Evolutionary conservation across 1,139 yeast species (phyloP).

Genomic region (Candida glucosophila): DNA sequence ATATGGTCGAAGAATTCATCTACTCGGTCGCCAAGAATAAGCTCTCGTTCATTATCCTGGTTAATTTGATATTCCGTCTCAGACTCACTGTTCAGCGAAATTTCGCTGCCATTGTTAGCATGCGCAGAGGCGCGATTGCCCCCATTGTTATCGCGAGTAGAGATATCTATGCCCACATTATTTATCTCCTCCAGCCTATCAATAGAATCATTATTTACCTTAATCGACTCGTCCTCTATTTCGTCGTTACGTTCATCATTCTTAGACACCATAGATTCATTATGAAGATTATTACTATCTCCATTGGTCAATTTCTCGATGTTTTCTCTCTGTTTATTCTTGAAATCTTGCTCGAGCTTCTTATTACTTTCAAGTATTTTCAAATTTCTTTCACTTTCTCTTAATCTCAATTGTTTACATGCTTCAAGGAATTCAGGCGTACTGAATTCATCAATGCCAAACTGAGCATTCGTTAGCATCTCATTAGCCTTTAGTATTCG

Average conservation of each 20-base stretch:
- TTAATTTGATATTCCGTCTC: not conserved
- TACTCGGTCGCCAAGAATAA: constrained; percentile 9
- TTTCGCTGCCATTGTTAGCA: constrained; percentile 1
- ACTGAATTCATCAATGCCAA: constrained; percentile 85
- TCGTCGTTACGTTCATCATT: too few relatives aligned
- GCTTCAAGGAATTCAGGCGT: constrained; percentile 65
- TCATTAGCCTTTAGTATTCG: constrained; percentile 84
- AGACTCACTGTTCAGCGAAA: constrained; percentile 2
- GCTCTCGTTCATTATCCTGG: constrained; percentile 16
- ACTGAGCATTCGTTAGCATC: constrained; percentile 94
- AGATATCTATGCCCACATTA: constrained; percentile 1
- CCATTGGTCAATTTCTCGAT: constrained; percentile 3
- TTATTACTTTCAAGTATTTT: constrained; percentile 34
- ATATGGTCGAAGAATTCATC: constrained; percentile 11
- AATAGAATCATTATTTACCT: not conserved
- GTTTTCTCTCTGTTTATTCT: constrained; percentile 12
- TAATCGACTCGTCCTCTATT: constrained; percentile 6
- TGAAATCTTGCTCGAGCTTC: constrained; percentile 18
- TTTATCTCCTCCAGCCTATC: not conserved
- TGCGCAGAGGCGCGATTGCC: not conserved
- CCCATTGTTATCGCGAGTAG: not conserved
- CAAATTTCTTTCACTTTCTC: constrained; percentile 55
- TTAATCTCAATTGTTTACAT: constrained; percentile 62
- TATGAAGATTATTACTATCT: constrained; percentile 1
- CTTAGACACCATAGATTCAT: constrained; percentile 9